phyloP scores from a whole-genome alignment of 345 rosid species.

The Turnera subulata region DNA sequence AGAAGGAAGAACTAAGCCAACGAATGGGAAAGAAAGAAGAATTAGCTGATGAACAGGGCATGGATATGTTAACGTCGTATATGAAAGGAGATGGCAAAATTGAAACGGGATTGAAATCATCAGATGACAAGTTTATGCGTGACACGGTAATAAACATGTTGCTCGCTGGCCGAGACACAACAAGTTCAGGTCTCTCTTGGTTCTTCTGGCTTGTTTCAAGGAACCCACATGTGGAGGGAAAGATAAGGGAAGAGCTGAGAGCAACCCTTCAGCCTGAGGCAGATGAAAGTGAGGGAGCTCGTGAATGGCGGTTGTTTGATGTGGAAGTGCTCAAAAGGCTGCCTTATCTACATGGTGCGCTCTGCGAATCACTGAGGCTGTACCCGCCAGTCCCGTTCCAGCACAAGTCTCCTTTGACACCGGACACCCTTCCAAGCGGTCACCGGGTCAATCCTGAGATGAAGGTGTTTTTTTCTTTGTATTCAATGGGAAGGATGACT shows the following conservation, averaged over 20 bases:
- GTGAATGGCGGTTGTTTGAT: constrained; percentile 10
- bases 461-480: constrained; percentile 25
- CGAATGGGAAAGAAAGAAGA: too few relatives aligned
- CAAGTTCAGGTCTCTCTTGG: constrained; percentile 45
- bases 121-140: constrained; percentile 31
- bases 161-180: constrained; percentile 46
- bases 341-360: constrained; percentile 43
- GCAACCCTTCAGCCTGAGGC: not conserved
- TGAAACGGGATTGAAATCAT: constrained; percentile 4
- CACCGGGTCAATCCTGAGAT: constrained; percentile 23
- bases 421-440: constrained; percentile 47
- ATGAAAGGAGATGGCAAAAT: constrained; percentile 20
- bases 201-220: constrained; percentile 41
- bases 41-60: constrained; percentile 3
- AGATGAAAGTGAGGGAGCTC: constrained; percentile 1
- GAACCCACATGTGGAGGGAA: constrained; percentile 21
- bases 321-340: constrained; percentile 21
- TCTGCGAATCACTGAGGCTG: constrained; percentile 40
- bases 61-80: constrained; percentile 26
- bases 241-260: constrained; percentile 36
- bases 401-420: constrained; percentile 26
- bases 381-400: constrained; percentile 43
- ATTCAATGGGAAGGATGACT: constrained; percentile 37
- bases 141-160: constrained; percentile 32
- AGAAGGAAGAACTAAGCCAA: constrained; percentile 23